Percentiles rank a stretch among this genome's conserved stretches.
phyloP scores from a whole-genome alignment of 2,329 filamentous ascomycete genomes.

The Cordyceps cateniannulata region DNA sequence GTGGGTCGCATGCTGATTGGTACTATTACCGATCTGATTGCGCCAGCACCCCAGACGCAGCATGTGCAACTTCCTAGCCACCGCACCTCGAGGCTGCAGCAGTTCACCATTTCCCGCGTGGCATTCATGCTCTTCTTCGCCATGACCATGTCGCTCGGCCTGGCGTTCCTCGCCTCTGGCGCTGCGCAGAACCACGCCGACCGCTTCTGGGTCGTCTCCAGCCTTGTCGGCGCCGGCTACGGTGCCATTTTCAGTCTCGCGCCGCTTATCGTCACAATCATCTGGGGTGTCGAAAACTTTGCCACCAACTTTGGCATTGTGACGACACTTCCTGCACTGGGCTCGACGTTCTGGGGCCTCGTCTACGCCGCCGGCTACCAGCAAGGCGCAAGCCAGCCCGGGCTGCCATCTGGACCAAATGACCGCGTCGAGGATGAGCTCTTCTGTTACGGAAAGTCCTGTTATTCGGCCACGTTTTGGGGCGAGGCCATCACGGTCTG shows the following conservation, averaged over 20 bases:
- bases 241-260: slow-evolving; percentile 85
- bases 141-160: slow-evolving; percentile 65
- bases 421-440: slow-evolving; percentile 37
- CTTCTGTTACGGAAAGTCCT: slow-evolving; percentile 74
- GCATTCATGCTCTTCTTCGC: slow-evolving; percentile 72
- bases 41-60: slow-evolving; percentile 57
- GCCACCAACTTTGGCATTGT: slow-evolving; percentile 97
- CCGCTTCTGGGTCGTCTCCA: slow-evolving; percentile 80
- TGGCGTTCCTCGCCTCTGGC: slow-evolving; percentile 72
- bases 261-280: slow-evolving; percentile 89
- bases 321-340: slow-evolving; percentile 81
- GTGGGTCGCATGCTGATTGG: slow-evolving; percentile 85
- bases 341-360: slow-evolving; percentile 83
- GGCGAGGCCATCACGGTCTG: slow-evolving; percentile 76
- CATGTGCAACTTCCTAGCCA: slow-evolving; percentile 41
- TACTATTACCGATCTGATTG: slow-evolving; percentile 80
- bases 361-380: slow-evolving; percentile 83
- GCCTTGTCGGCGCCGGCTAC: slow-evolving; percentile 82
- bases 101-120: slow-evolving; percentile 67
- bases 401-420: slow-evolving; percentile 24
- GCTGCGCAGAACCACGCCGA: slow-evolving; percentile 65
- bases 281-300: slow-evolving; percentile 98
- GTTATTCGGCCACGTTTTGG: slow-evolving; percentile 81
- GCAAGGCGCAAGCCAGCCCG: slow-evolving; percentile 44
- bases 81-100: slow-evolving; percentile 23